Evolutionary conservation across 2,329 filamentous ascomycete species (phyloP).

Genomic region (Fusarium decemcellulare): DNA sequence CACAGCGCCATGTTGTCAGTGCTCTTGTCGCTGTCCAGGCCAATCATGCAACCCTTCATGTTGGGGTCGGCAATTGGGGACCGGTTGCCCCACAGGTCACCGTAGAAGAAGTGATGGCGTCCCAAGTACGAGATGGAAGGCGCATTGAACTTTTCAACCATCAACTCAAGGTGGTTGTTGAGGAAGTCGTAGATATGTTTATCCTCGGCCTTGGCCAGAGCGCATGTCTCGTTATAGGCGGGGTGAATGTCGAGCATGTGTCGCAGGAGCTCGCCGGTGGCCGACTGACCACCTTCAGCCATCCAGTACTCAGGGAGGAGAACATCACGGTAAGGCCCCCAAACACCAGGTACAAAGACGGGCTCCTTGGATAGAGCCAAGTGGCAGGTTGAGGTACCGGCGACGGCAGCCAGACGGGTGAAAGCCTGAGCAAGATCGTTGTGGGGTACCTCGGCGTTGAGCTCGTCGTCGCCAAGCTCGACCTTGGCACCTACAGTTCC

Average conservation of each 20-base stretch:
- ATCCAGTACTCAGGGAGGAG: slow-evolving; percentile 95
- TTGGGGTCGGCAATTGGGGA: slow-evolving; percentile 92
- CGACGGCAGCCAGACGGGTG: slow-evolving; percentile 91
- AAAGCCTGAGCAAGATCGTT: slow-evolving; percentile 96
- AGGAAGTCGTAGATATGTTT: slow-evolving; percentile 96
- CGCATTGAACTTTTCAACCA: slow-evolving; percentile 77
- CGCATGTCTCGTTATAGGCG: slow-evolving; percentile 84
- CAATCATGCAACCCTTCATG: slow-evolving; percentile 93
- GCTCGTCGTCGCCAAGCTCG: slow-evolving; percentile 75
- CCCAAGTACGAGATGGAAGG: slow-evolving; percentile 88
- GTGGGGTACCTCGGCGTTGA: slow-evolving; percentile 77
- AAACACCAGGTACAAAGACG: slow-evolving; percentile 95
- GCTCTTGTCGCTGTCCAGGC: slow-evolving; percentile 88
- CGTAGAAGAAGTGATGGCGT: slow-evolving; percentile 98
- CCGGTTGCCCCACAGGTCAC: slow-evolving; percentile 96
- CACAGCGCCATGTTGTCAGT: slow-evolving; percentile 89
- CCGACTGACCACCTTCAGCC: slow-evolving; percentile 96
- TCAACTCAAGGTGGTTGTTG: slow-evolving; percentile 85
- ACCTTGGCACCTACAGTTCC: slow-evolving; percentile 99
- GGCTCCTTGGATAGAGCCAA: slow-evolving; percentile 94
- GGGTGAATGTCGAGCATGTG: slow-evolving; percentile 97
- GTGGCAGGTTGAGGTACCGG: slow-evolving; percentile 97
- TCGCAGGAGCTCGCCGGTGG: slow-evolving; percentile 93
- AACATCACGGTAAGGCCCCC: slow-evolving; percentile 97
- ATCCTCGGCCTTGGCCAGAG: slow-evolving; percentile 84